Evolutionary conservation across 352 stramenopile species (phyloP).

Genomic region (Phytophthora aleatoria): DNA sequence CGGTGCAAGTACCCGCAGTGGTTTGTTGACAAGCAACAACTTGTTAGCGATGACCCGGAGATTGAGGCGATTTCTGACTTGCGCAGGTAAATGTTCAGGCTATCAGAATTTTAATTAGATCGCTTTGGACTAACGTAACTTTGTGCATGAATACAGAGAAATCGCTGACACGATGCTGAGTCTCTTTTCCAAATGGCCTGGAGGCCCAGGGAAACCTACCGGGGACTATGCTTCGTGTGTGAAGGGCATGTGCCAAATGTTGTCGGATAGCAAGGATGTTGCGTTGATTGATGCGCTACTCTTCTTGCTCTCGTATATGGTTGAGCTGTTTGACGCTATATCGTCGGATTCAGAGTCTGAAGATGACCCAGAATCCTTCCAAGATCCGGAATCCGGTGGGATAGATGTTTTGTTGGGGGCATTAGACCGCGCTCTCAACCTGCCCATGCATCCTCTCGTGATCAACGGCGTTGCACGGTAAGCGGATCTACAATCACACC

Average conservation of each 20-base stretch:
- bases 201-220: constrained; percentile 30
- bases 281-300: constrained; percentile 68
- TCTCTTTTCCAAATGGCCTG: constrained; percentile 85
- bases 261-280: constrained; percentile 55
- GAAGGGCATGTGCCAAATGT: constrained; percentile 56
- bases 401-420: constrained; percentile 60
- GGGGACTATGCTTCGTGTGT: constrained; percentile 63
- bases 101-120: not conserved
- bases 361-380: constrained; percentile 34
- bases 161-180: constrained; percentile 83
- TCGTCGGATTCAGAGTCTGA: constrained; percentile 74
- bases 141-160: constrained; percentile 46
- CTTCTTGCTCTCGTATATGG: constrained; percentile 74
- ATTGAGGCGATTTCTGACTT: constrained; percentile 57
- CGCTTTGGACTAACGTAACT: constrained; percentile 5
- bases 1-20: constrained; percentile 65
- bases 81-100: constrained; percentile 48
- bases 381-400: constrained; percentile 42
- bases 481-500: not conserved
- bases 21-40: constrained; percentile 58
- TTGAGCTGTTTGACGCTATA: constrained; percentile 85
- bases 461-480: constrained; percentile 64
- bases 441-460: constrained; percentile 67
- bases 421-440: constrained; percentile 42
- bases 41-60: constrained; percentile 61